phyloP scores from a whole-genome alignment of 2,329 filamentous ascomycete genomes.

The Cryoendolithus antarcticus region DNA sequence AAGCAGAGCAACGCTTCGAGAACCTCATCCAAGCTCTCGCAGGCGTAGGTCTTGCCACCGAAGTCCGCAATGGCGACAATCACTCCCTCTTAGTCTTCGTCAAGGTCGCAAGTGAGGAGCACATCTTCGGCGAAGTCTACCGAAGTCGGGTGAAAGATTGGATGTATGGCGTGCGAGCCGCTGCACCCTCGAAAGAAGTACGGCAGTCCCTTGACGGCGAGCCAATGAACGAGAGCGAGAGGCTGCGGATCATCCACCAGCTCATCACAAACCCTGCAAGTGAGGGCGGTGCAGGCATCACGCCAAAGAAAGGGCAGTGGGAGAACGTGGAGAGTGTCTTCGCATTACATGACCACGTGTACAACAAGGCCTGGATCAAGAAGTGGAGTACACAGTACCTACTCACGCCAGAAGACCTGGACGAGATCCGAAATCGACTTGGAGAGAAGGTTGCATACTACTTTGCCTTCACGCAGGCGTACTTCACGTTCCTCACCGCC shows the following conservation, averaged over 20 bases:
- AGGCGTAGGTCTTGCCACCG: conserved; percentile 68
- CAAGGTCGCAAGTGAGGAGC: conserved; percentile 61
- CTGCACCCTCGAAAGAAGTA: conserved; percentile 63
- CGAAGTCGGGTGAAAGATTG: conserved; percentile 76
- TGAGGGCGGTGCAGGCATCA: conserved; percentile 40
- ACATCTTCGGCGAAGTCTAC: conserved; percentile 71
- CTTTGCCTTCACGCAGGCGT: conserved; percentile 85
- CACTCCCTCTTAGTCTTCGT: conserved; percentile 72
- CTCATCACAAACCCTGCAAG: conserved; percentile 42
- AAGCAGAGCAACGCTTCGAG: conserved; percentile 64
- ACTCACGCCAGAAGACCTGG: conserved; percentile 35
- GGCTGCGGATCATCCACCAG: conserved; percentile 75
- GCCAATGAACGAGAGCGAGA: conserved; percentile 76
- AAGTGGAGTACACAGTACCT: conserved; percentile 37
- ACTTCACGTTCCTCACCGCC: conserved; percentile 75
- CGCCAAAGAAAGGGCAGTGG: conserved; percentile 38
- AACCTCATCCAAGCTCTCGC: conserved; percentile 65
- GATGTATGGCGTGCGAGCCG: conserved; percentile 74
- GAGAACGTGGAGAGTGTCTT: conserved; percentile 38
- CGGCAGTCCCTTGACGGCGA: conserved; percentile 55
- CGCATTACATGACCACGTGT: conserved; percentile 37
- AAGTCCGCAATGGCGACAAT: conserved; percentile 70
- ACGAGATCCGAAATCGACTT: conserved; percentile 38
- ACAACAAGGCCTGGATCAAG: conserved; percentile 43
- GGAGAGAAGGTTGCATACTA: conserved; percentile 71